Percentiles rank a stretch among this genome's conserved stretches.
Conservation (phyloP, 768 basidiomycete genomes). For the Termitomyces bulborhizus region DNA sequence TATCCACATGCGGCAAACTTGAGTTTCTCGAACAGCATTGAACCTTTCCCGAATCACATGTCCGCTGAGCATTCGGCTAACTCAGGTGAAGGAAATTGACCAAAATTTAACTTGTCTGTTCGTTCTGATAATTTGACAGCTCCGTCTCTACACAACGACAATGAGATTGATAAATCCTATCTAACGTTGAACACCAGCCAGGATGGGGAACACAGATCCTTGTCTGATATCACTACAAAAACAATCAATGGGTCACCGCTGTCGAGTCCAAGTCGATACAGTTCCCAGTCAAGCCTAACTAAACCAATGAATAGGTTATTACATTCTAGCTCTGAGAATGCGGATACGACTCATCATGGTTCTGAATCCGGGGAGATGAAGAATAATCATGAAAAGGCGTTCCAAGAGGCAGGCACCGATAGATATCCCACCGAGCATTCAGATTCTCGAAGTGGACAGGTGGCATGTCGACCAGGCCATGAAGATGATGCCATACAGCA, state of each 20-base stretch:
- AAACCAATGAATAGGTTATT: not conserved
- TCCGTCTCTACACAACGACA: not conserved
- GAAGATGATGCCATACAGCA: not conserved
- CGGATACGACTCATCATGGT: not conserved
- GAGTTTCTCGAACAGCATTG: not conserved
- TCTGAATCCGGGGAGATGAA: not conserved
- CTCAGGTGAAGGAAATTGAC: not conserved
- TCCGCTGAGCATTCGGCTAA: too few relatives aligned
- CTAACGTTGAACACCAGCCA: conserved; percentile 3
- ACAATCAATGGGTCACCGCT: conserved; percentile 9
- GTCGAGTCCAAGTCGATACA: not conserved
- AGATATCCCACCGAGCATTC: not conserved
- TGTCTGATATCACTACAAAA: conserved; percentile 9
- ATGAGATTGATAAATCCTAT: not conserved
- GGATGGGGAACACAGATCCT: not conserved
- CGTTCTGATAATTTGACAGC: not conserved
- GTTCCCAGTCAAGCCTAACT: not conserved
- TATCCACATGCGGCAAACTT: not conserved
- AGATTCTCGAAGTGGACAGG: not conserved
- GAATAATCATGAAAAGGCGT: not conserved
- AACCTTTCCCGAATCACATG: not conserved
- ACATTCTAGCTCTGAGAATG: not conserved
- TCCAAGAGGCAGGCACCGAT: not conserved
- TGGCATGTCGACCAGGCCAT: not conserved
- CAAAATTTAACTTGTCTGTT: not conserved